phyloP scores from a whole-genome alignment of 108 stramenopile species.

The Mediolabrus comicus region DNA sequence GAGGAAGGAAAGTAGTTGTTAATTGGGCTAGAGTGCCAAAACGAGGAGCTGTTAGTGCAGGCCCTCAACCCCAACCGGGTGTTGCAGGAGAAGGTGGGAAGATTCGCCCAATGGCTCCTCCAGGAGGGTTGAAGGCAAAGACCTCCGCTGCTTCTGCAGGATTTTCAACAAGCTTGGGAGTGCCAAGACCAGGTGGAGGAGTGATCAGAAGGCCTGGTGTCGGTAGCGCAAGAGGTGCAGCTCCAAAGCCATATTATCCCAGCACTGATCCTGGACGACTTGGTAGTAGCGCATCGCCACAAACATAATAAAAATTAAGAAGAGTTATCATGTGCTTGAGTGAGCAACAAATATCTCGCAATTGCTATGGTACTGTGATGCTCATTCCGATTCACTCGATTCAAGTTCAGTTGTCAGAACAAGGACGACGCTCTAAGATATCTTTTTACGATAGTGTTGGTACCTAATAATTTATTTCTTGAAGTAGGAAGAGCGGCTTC shows the following conservation, averaged over 20 bases:
- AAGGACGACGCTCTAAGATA: too few species aligned
- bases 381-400: slow-evolving; percentile 1
- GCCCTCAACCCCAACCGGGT: slow-evolving; percentile 29
- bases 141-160: slow-evolving; percentile 51
- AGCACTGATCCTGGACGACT: slow-evolving; percentile 77
- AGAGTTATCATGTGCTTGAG: not conserved
- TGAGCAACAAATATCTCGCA: too few species aligned
- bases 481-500: slow-evolving; percentile 84
- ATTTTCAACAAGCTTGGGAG: slow-evolving; percentile 40
- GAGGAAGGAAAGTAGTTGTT: slow-evolving; percentile 62
- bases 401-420: not conserved
- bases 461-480: slow-evolving; percentile 48
- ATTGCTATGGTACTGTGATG: too few species aligned
- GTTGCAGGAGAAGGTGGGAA: slow-evolving; percentile 43
- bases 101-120: slow-evolving; percentile 36
- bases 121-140: slow-evolving; percentile 26
- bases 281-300: slow-evolving; percentile 45
- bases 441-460: too few species aligned
- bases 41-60: slow-evolving; percentile 58
- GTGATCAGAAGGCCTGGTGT: slow-evolving; percentile 64
- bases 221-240: slow-evolving; percentile 32
- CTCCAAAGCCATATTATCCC: slow-evolving; percentile 79
- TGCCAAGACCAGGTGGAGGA: slow-evolving; percentile 74
- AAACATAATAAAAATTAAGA: slow-evolving; percentile 2
- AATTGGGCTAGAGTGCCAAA: slow-evolving; percentile 87